Evolutionary conservation across 2,329 filamentous ascomycete species (phyloP).

Genomic region (Alternaria arborescens): DNA sequence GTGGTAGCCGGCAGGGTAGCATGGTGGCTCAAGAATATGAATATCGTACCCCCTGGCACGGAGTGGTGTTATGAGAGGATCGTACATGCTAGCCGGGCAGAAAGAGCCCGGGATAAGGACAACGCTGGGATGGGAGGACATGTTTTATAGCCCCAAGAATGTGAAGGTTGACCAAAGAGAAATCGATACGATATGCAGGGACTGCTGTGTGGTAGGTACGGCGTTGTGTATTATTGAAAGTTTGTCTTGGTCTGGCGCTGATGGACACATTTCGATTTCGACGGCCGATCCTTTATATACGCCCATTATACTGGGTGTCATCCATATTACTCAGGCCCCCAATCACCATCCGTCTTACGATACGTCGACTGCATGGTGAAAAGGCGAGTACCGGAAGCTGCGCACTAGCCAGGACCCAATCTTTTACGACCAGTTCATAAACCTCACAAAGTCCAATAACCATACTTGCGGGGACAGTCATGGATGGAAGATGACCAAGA

Average conservation of each 20-base stretch:
- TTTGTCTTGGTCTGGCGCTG: neutral
- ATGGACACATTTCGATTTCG: neutral
- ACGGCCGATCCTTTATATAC: neutral
- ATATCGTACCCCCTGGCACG: constrained; percentile 24
- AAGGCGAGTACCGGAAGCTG: neutral
- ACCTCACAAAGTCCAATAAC: neutral
- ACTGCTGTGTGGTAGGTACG: neutral
- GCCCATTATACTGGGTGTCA: neutral
- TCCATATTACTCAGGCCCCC: neutral
- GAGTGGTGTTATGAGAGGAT: constrained; percentile 18
- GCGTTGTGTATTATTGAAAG: neutral
- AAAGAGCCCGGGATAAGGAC: constrained; percentile 41
- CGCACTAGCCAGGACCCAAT: neutral
- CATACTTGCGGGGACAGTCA: neutral
- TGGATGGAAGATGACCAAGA: neutral
- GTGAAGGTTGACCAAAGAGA: neutral
- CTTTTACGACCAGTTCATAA: neutral
- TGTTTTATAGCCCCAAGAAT: neutral
- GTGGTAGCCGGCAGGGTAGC: constrained; percentile 21
- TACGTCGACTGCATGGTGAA: neutral
- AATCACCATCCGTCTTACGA: neutral
- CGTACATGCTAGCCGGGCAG: constrained; percentile 23
- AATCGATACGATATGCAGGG: neutral
- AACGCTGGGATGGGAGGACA: constrained; percentile 29
- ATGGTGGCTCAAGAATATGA: constrained; percentile 23